Evolutionary conservation across 2,329 filamentous ascomycete species (phyloP), one percentile per base, ranked within the genome.

Genomic region (Aspergillus pseudoviridinutans): DNA sequence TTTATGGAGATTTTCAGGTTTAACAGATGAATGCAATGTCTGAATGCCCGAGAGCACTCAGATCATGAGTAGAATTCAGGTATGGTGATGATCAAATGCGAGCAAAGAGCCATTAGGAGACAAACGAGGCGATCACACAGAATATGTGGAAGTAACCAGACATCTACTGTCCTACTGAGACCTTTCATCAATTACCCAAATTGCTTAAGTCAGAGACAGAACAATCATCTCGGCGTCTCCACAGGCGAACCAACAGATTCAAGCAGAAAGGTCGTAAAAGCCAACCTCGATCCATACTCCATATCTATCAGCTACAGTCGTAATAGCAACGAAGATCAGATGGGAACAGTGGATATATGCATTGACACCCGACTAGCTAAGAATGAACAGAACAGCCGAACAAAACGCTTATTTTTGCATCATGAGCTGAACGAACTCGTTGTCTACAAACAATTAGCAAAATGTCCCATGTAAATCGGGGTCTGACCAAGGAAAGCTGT

Each of bases 351-450:
- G 57, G 55, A 59, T 53, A 60, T 54, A 62, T 66, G 66, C 61
- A 61, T 64, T 67, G 62, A 57, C 56, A 53, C 62, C 62, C 61
- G 61, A 61, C 62, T 65, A 67, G 60, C 67, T 70, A 71, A 67
- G 63, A 64, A 68, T 61, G 58, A 61, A 66, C 61, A 68, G 59
- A 66, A 63, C 63, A 61, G 60, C 62, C 59, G 59, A 62, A 63
- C 56, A 51, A 58, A 52, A 54, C 58, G 62, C 76, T 82, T 90
- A 93, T 83, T 93, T 93, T 84, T 94, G 90, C 90, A 94, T 93
- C 90, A 94, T 94, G 74, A 94, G 87, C 80, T 94, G 90, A 68
- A 94, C 90, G 73, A 94, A 94, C 79, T 94, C 90, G 82, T 93
- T 93, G 80, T 93, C 90, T 93, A 68, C 50, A 17, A 32, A 44